Base-by-base conservation (phyloP, 2,329 filamentous ascomycete species). In the Ascochyta koolunga region DNA sequence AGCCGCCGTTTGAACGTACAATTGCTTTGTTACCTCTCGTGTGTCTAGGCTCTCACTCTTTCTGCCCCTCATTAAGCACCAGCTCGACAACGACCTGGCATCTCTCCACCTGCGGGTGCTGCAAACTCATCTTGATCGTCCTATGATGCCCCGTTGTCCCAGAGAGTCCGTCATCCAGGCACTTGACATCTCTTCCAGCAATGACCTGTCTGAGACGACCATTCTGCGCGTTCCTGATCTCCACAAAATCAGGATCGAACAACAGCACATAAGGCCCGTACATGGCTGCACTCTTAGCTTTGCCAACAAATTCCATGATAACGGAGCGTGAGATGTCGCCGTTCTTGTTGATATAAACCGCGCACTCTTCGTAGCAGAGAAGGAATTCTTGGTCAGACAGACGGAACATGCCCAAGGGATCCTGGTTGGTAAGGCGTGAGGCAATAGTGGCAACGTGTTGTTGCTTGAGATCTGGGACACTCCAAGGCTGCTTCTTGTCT, bases 251-350 rank as follows among this genome's bases (percentile, higher is more conserved):
- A 19, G 90, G 89, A 73, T 97, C 95, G 78, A 98, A 96, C 4
- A 99, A 85, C 7, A 99, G 81, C 4, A 99, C 84, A 73, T 96
- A 98, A 53, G 92, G 89, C 1, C 92, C 93, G 66, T 91, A 96
- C 78, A 98, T 88, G 58, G 92, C 95, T 2, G 93, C 93, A 11
- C 87, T 86, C 58, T 89, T 88, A 1, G 95, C 95, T 68, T 89
- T 93, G 62, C 95, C 95, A n/a, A 96, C 95, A 74, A 98, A 99
- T 72, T 98, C 92, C 92, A 99, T 96, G 68, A 98, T 93, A 54
- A 98, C 91, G 24, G 89, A 91, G 39, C 96, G 89, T 33, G 88
- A 93, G 24, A 99, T 91, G 58, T 99, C 95, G 62, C 95, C 95
- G 75, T 98, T 92, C 77, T 98, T 97, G 80, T 99, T 96, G 70